Conservation (phyloP, 176 grass and related monocot genomes). For the Carex myosuroides region DNA sequence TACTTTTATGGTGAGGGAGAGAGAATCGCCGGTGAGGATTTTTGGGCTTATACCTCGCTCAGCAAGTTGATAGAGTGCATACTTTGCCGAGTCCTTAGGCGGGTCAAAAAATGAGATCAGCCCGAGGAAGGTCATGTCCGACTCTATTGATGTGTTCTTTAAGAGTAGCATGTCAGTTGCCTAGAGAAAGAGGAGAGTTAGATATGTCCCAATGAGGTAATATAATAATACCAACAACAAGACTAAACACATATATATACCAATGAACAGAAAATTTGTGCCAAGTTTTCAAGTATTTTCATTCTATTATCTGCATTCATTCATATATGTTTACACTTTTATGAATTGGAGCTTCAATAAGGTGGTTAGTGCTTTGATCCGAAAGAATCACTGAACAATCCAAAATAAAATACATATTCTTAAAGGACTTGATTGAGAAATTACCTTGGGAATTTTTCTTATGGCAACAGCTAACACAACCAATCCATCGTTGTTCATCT, state of each 20-base stretch:
- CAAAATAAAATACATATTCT: not conserved
- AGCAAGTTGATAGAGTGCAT: constrained; percentile 30
- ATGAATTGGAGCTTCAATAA: not conserved
- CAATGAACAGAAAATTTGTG: not conserved
- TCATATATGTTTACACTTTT: not conserved
- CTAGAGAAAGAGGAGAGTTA: constrained; percentile 16
- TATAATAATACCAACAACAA: not conserved
- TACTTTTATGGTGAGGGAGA: constrained; percentile 29
- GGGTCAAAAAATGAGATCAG: constrained; percentile 39
- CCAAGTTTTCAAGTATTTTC: not conserved
- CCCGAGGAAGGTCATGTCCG: constrained; percentile 38
- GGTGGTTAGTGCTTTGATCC: not conserved
- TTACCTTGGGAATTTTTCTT: constrained; percentile 28
- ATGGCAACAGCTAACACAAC: constrained; percentile 35
- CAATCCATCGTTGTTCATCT: constrained; percentile 36
- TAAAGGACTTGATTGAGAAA: not conserved
- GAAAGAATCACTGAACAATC: not conserved
- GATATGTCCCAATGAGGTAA: not conserved
- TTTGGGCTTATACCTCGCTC: constrained; percentile 35
- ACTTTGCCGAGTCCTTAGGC: constrained; percentile 34
- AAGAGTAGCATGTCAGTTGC: not conserved
- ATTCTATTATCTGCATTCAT: not conserved
- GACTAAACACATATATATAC: not conserved
- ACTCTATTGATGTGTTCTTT: constrained; percentile 18
- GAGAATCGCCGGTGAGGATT: constrained; percentile 40